Conservation (phyloP, 106 monocot species). For the Phalaenopsis aphrodite region DNA sequence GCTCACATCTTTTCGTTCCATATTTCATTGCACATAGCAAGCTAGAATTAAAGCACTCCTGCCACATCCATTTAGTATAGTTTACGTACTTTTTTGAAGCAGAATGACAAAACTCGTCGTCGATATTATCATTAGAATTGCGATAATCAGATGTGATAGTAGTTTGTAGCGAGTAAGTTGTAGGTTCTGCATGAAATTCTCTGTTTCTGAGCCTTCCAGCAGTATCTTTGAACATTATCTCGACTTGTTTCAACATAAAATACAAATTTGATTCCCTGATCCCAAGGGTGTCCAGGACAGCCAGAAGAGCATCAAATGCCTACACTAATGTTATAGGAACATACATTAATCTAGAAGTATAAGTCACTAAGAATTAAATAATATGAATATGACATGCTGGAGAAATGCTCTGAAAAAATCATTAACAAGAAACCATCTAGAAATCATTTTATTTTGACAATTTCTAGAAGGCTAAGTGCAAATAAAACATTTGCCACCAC, state of each 20-base stretch:
- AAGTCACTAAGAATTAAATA: neutral
- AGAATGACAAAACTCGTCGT: constrained; percentile 44
- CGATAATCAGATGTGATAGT: constrained; percentile 30
- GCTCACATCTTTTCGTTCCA: constrained; percentile 62
- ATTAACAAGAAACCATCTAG: neutral
- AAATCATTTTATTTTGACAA: neutral
- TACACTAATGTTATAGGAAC: constrained; percentile 19
- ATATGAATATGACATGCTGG: neutral
- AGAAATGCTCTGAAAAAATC: neutral
- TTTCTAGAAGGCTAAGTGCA: neutral
- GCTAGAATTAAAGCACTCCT: constrained; percentile 42
- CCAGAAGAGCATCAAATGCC: constrained; percentile 80
- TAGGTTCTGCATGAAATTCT: neutral
- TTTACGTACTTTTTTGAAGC: constrained; percentile 52
- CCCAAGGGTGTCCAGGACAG: constrained; percentile 77
- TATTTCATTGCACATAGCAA: constrained; percentile 59
- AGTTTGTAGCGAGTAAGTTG: neutral
- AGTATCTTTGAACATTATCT: constrained; percentile 70
- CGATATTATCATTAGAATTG: constrained; percentile 40
- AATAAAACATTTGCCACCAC: neutral
- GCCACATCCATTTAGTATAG: constrained; percentile 72
- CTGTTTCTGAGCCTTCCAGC: constrained; percentile 30
- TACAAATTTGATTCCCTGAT: constrained; percentile 83
- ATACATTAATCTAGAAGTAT: neutral
- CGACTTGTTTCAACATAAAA: constrained; percentile 74